Evolutionary conservation across 495 filamentous ascomycete species (phyloP), one percentile per base, ranked within the genome.

Genomic region (Neurospora intermedia): DNA sequence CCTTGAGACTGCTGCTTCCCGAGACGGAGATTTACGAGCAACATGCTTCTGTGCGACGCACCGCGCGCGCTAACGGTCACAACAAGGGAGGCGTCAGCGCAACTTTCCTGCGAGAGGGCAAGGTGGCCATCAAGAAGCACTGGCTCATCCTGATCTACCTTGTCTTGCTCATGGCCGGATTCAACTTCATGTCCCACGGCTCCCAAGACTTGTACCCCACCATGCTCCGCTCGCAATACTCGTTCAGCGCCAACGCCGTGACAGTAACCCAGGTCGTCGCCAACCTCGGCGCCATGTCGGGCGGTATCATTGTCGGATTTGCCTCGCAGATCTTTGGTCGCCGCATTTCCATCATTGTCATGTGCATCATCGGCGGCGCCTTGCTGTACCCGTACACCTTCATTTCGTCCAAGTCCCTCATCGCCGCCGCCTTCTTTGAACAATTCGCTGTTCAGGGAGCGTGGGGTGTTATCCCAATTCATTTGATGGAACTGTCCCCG

Each of bases 161-260:
- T 43, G 92, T 97, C 23, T 81, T 96, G 23, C 84, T 97, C 18
- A 96, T 96, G 93, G 89, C 93, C 8, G 93, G 93, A 1, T 95
- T 97, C 85, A 97, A 96, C 80, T 96, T 95, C 81, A 93, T 95
- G 92, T 94, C 92, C 31, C 94, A 97, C 78, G 94, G 94, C 74
- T 94, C 92, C 6, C 94, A 97, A 80, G 94, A 97, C 81, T 83
- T 97, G 23, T 97, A 97, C 79, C 94, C 94, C 0, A 94, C 92
- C 15, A 89, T 97, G 89, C 80, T 97, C 15, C 78, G 87, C 70
- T 91, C 89, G 77, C 91, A 97, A 81, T 95, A 91, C 82, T 83
- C 84, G 71, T 96, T 96, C 82, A 85, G 83, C 15, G 70, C 87
- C 71, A 86, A 94, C 78, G 87, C 87, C 40, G 90, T 96, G 7